phyloP scores from a whole-genome alignment of 2,329 filamentous ascomycete genomes.

The Claviceps pusilla region DNA sequence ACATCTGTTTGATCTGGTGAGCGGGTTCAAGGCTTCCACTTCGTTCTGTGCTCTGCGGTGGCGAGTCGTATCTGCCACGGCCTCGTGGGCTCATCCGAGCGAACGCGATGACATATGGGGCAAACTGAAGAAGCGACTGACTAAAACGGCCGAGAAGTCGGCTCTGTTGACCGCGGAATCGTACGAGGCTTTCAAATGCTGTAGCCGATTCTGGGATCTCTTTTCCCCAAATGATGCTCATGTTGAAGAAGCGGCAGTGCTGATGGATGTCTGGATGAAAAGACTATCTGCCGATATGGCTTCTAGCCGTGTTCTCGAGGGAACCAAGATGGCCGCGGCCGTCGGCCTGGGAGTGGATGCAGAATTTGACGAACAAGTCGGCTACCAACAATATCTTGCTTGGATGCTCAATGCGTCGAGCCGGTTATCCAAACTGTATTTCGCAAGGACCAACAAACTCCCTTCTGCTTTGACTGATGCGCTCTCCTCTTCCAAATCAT shows the following conservation, averaged over 20 bases:
- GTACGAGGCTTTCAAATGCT: slow-evolving; percentile 27
- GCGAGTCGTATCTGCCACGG: slow-evolving; percentile 22
- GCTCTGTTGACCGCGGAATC: slow-evolving; percentile 20
- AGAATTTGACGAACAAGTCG: slow-evolving; percentile 13
- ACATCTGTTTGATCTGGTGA: slow-evolving; percentile 23
- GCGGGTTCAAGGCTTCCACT: slow-evolving; percentile 15
- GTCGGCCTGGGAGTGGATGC: slow-evolving; percentile 8
- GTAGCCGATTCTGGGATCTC: slow-evolving; percentile 22
- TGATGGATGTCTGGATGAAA: slow-evolving; percentile 19
- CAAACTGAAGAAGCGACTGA: slow-evolving; percentile 17
- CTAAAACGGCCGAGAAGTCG: slow-evolving; percentile 18
- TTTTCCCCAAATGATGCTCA: slow-evolving; percentile 22
- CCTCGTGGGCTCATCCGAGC: slow-evolving; percentile 20
- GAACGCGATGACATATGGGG: slow-evolving; percentile 20
- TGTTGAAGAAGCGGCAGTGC: slow-evolving; percentile 14
- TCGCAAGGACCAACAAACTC: slow-evolving; percentile 11
- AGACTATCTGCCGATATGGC: slow-evolving; percentile 19
- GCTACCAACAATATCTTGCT: slow-evolving; percentile 18
- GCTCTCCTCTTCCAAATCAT: slow-evolving; percentile 9
- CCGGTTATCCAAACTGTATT: slow-evolving; percentile 17
- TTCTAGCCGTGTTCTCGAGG: slow-evolving; percentile 11
- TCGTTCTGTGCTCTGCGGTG: slow-evolving; percentile 23
- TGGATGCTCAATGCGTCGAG: slow-evolving; percentile 21
- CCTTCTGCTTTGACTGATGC: slow-evolving; percentile 14
- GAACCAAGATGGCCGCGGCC: slow-evolving; percentile 9